Evolutionary conservation across 495 filamentous ascomycete genomes (phyloP), one percentile per base, ranked within the genome.

Genomic region (Cenococcum geophilum): DNA sequence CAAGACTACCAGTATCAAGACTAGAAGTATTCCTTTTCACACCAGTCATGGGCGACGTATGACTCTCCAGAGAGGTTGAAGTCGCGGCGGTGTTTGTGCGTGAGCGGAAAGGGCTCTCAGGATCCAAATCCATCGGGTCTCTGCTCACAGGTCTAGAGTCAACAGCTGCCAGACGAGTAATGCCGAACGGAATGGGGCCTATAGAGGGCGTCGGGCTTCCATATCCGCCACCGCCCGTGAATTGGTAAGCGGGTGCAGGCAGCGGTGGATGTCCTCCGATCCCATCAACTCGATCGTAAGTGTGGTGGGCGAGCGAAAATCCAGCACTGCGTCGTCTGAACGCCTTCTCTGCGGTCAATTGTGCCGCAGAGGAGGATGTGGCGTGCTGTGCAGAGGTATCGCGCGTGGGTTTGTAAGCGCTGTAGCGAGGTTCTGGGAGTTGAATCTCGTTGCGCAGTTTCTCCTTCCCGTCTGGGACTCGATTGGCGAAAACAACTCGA

Each of bases 391-490:
- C 52, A 4, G 61, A 62, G 25, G 73, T 64, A 23, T 83, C 83
- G 36, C 75, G 74, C 20, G 77, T 78, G 0, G 89, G 81, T 73
- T 89, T 96, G 76, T 96, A 99, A 12, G 86, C 78, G 60, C 84
- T 87, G 68, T 89, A 99, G 37, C 87, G 82, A 47, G 93, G 93
- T 59, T 96, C 89, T 0, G 95, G 92, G 53, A 87, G 77, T 55
- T 95, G 88, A 32, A 92, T 88, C 70, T 99, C 93, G 69, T 95
- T 97, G 8, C 87, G 83, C 43, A 99, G 78, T 59, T 85, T 89
- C 75, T 97, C 93, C 70, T 97, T 97, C 27, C 91, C 93, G 69
- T 99, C 93, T 0, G 95, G 93, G 2, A 97, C 95, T 27, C 93
- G 85, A 72, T 99, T 99, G 56, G 93, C 93, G 73, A 99, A 99